These are phyloP conservation scores for Penicillium sp. DNA, from an alignment of 2,329 filamentous ascomycete genomes.

Conservation along the genomic window DNA sequence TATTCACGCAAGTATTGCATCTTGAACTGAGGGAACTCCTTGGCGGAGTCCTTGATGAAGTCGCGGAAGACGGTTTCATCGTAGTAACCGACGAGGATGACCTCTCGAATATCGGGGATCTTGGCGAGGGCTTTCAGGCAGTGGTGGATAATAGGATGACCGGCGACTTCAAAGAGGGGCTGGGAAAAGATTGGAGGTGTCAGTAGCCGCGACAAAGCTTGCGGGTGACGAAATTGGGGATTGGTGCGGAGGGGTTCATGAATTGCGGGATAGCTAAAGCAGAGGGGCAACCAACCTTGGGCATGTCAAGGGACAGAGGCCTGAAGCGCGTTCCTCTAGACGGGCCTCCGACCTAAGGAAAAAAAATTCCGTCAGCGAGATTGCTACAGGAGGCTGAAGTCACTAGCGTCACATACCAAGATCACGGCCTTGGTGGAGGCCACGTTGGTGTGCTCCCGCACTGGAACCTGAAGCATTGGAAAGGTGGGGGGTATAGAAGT, in stretches of 20 bases:
- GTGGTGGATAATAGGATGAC: constrained; percentile 97
- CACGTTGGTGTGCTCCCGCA: constrained; percentile 30
- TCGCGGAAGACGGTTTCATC: constrained; percentile 94
- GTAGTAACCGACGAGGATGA: constrained; percentile 97
- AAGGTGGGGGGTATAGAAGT: too few relatives aligned
- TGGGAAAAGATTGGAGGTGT: too few relatives aligned
- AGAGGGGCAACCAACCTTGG: too few relatives aligned
- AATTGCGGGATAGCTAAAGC: too few relatives aligned
- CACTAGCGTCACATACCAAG: constrained; percentile 60
- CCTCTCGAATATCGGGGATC: constrained; percentile 85
- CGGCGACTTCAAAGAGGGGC: constrained; percentile 96
- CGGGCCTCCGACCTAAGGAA: constrained; percentile 73
- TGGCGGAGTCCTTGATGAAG: constrained; percentile 85
- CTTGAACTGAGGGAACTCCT: constrained; percentile 75
- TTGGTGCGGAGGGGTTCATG: too few relatives aligned
- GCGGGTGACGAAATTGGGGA: too few relatives aligned
- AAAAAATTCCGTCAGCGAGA: too few relatives aligned
- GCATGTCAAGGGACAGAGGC: constrained; percentile 86
- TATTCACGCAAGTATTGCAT: constrained; percentile 98
- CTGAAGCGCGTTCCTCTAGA: constrained; percentile 92
- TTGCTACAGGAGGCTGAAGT: too few relatives aligned
- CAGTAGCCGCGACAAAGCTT: too few relatives aligned
- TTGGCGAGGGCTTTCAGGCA: constrained; percentile 86
- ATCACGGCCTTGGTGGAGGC: constrained; percentile 87
- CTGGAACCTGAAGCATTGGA: constrained; percentile 43